phyloP scores from a whole-genome alignment of 306 rosid genomes.

The Abrus precatorius region DNA sequence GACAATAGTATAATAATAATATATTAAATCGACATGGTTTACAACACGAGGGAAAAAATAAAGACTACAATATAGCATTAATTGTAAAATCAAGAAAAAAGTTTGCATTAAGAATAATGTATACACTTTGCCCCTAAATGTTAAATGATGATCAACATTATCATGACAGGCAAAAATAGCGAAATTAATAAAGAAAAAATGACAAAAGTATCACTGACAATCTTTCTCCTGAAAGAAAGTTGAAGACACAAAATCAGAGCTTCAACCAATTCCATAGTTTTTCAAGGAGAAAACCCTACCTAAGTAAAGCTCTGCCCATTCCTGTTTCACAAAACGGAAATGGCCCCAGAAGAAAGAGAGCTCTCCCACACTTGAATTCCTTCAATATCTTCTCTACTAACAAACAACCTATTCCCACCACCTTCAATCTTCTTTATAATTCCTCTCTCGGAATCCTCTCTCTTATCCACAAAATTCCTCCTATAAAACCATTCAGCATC shows the following conservation, averaged over 20 bases:
- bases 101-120: neutral
- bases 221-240: neutral
- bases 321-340: conserved; percentile 50
- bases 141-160: conserved; percentile 25
- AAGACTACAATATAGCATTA: neutral
- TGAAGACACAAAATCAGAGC: conserved; percentile 41
- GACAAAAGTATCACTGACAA: neutral
- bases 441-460: conserved; percentile 75
- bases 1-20: neutral
- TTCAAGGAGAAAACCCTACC: conserved; percentile 21
- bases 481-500: conserved; percentile 63
- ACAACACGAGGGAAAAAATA: neutral
- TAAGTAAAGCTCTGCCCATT: neutral
- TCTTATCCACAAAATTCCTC: conserved; percentile 83
- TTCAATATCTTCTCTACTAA: conserved; percentile 79
- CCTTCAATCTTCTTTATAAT: conserved; percentile 79
- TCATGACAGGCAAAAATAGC: neutral
- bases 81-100: conserved; percentile 16
- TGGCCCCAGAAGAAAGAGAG: conserved; percentile 62
- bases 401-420: conserved; percentile 85
- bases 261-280: conserved; percentile 26
- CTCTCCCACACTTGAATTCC: conserved; percentile 97
- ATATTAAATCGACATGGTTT: neutral
- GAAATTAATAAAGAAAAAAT: neutral
- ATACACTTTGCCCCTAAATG: neutral